Base-by-base conservation (phyloP, 2,329 filamentous ascomycete genomes). In the Paracorniculantispora psalliotae region DNA sequence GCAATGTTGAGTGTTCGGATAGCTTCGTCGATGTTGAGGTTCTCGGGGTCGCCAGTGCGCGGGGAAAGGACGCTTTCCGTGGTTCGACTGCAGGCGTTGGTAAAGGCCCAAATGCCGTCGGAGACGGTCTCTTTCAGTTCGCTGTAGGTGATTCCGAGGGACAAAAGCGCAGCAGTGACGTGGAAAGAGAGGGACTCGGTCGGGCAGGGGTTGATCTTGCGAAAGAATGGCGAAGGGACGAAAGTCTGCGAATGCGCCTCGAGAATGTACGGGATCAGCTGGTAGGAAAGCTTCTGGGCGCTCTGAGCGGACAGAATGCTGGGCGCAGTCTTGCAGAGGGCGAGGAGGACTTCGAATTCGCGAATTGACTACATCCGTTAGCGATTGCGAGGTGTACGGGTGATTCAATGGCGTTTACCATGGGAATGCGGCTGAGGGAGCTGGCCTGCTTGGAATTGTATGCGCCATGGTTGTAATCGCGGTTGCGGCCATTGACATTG, bases 271-370 rank as follows among this genome's bases (percentile, higher is more conserved):
- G 88, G 89, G 8, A 87, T 83, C 43, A 99, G 77, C 65, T 96
- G 92, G 35, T 81, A 79, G n/a, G 87, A 83, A 41, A 99, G 83
- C 67, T 86, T 88, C 67, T 90, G 85, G 28, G 92, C 92, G 68
- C 89, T 88, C 61, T 90, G 84, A 44, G 78, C 73, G 48, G 85
- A 86, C 55, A 86, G 81, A 26, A 97, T 81, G 25, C 85, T 82
- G 4, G 91, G 88, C 3, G 92, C 91, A 56, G 93, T 91, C 75
- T 92, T 93, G 79, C 93, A 97, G 26, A 99, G 81, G 46, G 94
- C 91, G 26, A 97, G 77, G 26, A 99, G 81, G 56, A 96, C 90
- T 72, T 99, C 93, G 65, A 96, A 88, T 78, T 99, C 96, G 67
- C 90, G 87, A 57, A 92, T 85, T 56, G 87, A 90, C 91, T 96